Conservation (phyloP, 139 green algal species). For the Coelastrella sp. region DNA sequence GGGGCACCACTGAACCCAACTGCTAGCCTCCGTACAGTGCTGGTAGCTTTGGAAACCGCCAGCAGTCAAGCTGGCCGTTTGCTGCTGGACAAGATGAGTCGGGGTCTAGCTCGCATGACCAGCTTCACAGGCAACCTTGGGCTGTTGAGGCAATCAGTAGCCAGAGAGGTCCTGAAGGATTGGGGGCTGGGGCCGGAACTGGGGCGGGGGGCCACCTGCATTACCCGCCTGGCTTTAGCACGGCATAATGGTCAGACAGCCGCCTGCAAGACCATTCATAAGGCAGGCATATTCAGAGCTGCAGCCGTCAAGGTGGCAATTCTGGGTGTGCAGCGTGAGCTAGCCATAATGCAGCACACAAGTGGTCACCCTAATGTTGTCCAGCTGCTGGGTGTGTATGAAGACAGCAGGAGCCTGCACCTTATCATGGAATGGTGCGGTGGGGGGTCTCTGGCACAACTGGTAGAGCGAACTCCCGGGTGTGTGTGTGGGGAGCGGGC, state of each 20-base stretch:
- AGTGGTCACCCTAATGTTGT: constrained; percentile 23
- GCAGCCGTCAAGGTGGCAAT: constrained; percentile 13
- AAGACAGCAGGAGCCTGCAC: constrained; percentile 11
- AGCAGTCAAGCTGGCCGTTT: not conserved
- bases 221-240: constrained; percentile 53
- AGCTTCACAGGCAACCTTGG: not conserved
- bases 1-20: not conserved
- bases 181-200: constrained; percentile 16
- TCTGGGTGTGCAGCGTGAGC: constrained; percentile 29
- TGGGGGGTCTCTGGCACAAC: not conserved
- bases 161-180: constrained; percentile 14
- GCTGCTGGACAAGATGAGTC: not conserved
- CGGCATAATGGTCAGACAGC: not conserved
- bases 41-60: constrained; percentile 3
- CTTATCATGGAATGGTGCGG: constrained; percentile 34
- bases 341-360: constrained; percentile 35
- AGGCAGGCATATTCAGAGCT: constrained; percentile 14
- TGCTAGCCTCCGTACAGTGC: not conserved
- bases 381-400: constrained; percentile 27
- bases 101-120: constrained; percentile 1
- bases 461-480: not conserved
- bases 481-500: constrained; percentile 31
- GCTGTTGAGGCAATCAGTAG: not conserved
- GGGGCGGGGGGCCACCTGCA: constrained; percentile 9
- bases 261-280: constrained; percentile 36